Conservation (phyloP, 257 asterid genomes). For the Perilla frutescens region DNA sequence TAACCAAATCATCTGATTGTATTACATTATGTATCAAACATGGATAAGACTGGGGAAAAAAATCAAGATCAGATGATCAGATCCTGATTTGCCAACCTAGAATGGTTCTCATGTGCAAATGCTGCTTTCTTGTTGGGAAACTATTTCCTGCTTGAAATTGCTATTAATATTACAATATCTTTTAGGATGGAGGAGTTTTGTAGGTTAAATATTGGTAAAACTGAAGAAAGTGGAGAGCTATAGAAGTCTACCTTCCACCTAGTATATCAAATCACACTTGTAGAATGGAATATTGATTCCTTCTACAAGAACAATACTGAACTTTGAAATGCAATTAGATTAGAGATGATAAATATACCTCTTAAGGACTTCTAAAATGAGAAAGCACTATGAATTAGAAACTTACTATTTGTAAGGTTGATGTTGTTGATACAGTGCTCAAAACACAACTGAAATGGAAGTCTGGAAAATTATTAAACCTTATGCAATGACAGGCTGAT, state of each 20-base stretch:
- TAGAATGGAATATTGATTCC: constrained; percentile 18
- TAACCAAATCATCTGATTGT: not conserved
- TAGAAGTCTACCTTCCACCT: constrained; percentile 11
- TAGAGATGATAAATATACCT: constrained; percentile 19
- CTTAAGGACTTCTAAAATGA: not conserved
- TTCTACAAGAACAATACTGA: not conserved
- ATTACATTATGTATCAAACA: constrained; percentile 10
- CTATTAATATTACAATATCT: not conserved
- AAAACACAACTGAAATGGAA: not conserved
- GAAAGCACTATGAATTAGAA: constrained; percentile 7
- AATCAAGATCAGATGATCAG: not conserved
- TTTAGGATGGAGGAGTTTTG: not conserved
- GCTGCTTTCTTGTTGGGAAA: constrained; percentile 23
- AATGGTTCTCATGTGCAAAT: constrained; percentile 7
- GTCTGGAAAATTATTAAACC: not conserved
- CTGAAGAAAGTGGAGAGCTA: constrained; percentile 5
- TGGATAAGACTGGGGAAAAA: not conserved
- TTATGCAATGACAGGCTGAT: not conserved
- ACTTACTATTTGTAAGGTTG: not conserved
- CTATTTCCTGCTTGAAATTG: not conserved
- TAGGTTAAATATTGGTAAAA: constrained; percentile 1
- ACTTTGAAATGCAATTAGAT: not conserved
- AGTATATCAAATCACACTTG: constrained; percentile 21
- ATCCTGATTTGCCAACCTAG: not conserved
- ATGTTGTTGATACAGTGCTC: constrained; percentile 13